A percentile compares a stretch with the other conserved stretches of the same genome.
These are phyloP conservation scores for Salvia splendens DNA, from an alignment of 257 asterid genomes.

Conservation along the genomic window DNA sequence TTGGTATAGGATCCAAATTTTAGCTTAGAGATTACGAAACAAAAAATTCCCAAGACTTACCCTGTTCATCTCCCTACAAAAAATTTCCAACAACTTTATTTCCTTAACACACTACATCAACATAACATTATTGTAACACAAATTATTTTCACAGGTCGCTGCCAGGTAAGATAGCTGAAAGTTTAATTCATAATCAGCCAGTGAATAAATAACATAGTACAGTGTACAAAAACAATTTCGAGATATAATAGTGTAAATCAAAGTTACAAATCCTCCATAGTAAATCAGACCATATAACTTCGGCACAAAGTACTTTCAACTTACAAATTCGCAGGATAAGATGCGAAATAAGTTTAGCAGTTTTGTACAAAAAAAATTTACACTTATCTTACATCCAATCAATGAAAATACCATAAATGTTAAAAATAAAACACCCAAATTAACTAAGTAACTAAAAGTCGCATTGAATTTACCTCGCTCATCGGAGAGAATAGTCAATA, in stretches of 20 bases:
- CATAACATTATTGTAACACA: constrained; percentile 11
- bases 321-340: constrained; percentile 17
- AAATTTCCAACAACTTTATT: not conserved
- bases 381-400: constrained; percentile 12
- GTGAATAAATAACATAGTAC: constrained; percentile 17
- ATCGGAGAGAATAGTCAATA: constrained; percentile 70
- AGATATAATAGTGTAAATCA: not conserved
- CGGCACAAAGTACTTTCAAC: not conserved
- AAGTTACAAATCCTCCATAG: not conserved
- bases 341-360: not conserved
- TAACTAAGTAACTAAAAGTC: constrained; percentile 5
- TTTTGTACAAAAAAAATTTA: constrained; percentile 1
- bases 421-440: not conserved
- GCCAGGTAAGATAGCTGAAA: constrained; percentile 10
- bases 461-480: constrained; percentile 64
- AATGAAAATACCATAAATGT: not conserved
- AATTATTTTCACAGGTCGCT: not conserved
- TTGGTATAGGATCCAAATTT: not conserved
- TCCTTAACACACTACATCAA: constrained; percentile 2
- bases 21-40: not conserved
- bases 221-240: not conserved
- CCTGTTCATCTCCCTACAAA: constrained; percentile 8
- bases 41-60: not conserved
- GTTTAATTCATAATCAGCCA: not conserved
- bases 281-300: not conserved